Percentiles rank a stretch among this genome's conserved stretches.
phyloP scores from a whole-genome alignment of 2,329 filamentous ascomycete genomes.

The Dothidotthia symphoricarpi region DNA sequence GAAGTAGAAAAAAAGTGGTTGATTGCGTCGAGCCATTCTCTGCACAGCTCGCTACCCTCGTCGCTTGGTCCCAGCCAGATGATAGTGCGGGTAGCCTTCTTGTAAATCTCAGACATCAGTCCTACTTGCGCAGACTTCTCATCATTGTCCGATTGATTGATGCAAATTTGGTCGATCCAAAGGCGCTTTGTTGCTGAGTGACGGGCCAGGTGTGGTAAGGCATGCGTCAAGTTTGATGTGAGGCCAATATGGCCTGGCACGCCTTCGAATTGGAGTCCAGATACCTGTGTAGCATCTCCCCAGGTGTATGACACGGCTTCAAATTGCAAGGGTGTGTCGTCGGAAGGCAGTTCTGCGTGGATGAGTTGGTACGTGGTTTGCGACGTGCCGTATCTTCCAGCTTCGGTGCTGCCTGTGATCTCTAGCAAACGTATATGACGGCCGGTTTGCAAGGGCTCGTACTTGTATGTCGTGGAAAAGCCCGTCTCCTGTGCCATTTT shows the following conservation, averaged over 20 bases:
- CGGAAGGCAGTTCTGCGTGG: conserved; percentile 4
- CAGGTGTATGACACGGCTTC: conserved; percentile 23
- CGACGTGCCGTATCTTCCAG: not conserved
- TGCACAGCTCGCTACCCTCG: conserved; percentile 4
- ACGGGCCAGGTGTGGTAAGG: conserved; percentile 14
- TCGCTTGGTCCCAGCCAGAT: conserved; percentile 19
- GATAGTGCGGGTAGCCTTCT: conserved; percentile 12
- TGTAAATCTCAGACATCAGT: conserved; percentile 40
- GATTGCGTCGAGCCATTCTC: conserved; percentile 8
- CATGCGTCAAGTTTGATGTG: conserved; percentile 19
- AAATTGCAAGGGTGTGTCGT: conserved; percentile 5
- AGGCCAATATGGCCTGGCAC: conserved; percentile 13
- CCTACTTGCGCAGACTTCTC: conserved; percentile 36
- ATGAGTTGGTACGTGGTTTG: conserved; percentile 6
- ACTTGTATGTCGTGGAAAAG: conserved; percentile 9
- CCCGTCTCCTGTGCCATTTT: no score
- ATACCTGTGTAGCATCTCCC: conserved; percentile 11
- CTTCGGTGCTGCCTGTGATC: not conserved
- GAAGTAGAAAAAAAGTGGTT: conserved; percentile 4
- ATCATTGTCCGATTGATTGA: conserved; percentile 33
- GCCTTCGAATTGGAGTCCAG: conserved; percentile 4
- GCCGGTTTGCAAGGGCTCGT: conserved; percentile 3
- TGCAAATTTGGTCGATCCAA: conserved; percentile 33
- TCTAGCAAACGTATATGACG: conserved; percentile 9
- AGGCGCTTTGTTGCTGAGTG: conserved; percentile 15